phyloP scores from a whole-genome alignment of 352 stramenopile species.

The Thalassiosira oceanica region DNA sequence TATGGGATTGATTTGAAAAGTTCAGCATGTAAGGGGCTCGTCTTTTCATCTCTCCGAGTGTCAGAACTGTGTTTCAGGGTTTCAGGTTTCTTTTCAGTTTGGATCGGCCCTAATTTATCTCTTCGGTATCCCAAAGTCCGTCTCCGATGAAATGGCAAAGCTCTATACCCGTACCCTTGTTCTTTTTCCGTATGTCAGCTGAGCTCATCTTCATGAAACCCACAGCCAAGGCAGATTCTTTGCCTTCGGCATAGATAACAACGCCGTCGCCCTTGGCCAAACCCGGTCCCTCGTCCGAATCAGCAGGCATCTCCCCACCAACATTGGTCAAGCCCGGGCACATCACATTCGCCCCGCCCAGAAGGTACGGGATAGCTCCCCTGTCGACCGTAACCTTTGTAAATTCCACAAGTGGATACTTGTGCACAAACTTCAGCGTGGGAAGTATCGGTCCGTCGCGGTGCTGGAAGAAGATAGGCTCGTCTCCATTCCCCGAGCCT shows the following conservation, averaged over 20 bases:
- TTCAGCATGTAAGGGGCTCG: too few species aligned
- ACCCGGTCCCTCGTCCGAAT: conserved; percentile 79
- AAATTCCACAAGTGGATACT: conserved; percentile 79
- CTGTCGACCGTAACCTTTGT: conserved; percentile 89
- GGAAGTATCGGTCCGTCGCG: conserved; percentile 96
- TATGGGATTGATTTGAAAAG: too few species aligned
- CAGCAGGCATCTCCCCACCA: conserved; percentile 89
- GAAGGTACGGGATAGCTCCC: conserved; percentile 95
- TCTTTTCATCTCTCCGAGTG: too few species aligned
- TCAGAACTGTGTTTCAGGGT: too few species aligned
- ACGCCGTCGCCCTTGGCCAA: conserved; percentile 68
- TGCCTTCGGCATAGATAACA: conserved; percentile 96
- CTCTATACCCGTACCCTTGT: conserved; percentile 96
- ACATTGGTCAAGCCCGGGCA: conserved; percentile 95
- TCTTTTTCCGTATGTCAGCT: conserved; percentile 91
- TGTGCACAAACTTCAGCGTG: conserved; percentile 93
- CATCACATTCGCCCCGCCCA: conserved; percentile 98
- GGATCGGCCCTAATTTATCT: too few species aligned
- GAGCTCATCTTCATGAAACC: conserved; percentile 95
- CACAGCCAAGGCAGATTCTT: conserved; percentile 94
- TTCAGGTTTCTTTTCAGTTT: too few species aligned
- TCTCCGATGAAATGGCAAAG: too few species aligned
- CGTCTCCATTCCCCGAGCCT: conserved; percentile 84
- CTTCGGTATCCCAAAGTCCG: too few species aligned
- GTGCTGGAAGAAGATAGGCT: conserved; percentile 95